A percentile compares a stretch with the other conserved stretches of the same genome.
phyloP scores from a whole-genome alignment of 108 stramenopile species.

The Discostella pseudostelligera region DNA sequence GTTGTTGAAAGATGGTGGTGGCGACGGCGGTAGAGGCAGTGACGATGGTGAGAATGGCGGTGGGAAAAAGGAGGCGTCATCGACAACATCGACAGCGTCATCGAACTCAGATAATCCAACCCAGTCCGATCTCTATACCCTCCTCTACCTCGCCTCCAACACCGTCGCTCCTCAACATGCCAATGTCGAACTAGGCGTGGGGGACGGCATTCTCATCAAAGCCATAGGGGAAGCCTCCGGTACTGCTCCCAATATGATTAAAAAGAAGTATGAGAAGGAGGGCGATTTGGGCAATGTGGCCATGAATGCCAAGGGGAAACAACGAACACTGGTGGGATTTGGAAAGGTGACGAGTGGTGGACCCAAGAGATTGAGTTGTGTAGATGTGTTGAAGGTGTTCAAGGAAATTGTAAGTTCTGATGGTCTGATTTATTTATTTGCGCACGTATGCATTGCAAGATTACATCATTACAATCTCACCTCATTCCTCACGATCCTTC shows the following conservation, averaged over 20 bases:
- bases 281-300: constrained; percentile 97
- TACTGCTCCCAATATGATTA: constrained; percentile 62
- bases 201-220: constrained; percentile 93
- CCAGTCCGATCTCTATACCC: constrained; percentile 70
- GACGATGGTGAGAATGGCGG: background rate
- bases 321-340: constrained; percentile 83
- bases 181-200: constrained; percentile 96
- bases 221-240: constrained; percentile 91
- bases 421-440: no score
- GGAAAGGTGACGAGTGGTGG: constrained; percentile 50
- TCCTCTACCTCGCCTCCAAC: constrained; percentile 87
- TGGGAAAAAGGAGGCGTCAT: background rate
- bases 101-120: background rate
- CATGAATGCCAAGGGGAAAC: constrained; percentile 72
- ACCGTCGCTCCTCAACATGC: constrained; percentile 93
- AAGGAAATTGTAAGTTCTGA: constrained; percentile 60
- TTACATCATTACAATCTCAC: no score
- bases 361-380: constrained; percentile 69
- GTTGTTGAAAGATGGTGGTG: constrained; percentile 42
- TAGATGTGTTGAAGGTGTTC: constrained; percentile 62
- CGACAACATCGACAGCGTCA: background rate
- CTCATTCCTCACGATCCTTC: no score
- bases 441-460: no score
- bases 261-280: constrained; percentile 75
- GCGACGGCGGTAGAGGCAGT: constrained; percentile 3